These are phyloP conservation scores for Penicillium parvum DNA, from an alignment of 495 filamentous ascomycete species.

Conservation along the genomic window DNA sequence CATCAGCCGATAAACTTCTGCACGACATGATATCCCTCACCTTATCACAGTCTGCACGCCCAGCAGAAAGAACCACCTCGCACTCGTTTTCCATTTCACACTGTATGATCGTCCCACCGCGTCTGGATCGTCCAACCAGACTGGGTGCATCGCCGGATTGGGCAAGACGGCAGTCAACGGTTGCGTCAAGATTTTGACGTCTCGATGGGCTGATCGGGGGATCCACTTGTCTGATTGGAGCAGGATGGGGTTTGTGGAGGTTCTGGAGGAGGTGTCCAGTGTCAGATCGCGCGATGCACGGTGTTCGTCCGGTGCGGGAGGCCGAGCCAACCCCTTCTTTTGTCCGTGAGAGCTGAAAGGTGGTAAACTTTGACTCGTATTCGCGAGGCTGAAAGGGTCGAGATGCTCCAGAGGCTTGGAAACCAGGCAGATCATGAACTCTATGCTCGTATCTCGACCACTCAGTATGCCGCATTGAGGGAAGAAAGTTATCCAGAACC, in stretches of 20 bases:
- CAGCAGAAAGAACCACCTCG: background rate
- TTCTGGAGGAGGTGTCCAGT: background rate
- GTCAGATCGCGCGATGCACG: background rate
- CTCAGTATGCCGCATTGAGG: too few species aligned
- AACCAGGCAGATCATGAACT: too few species aligned
- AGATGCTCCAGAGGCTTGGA: too few species aligned
- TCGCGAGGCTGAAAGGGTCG: too few species aligned
- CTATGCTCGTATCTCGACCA: too few species aligned
- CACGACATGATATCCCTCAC: too few species aligned
- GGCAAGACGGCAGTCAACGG: conserved; percentile 7
- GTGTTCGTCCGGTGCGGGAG: too few species aligned
- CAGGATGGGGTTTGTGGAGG: background rate
- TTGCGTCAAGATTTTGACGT: conserved; percentile 27
- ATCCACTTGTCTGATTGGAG: background rate
- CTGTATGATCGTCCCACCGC: background rate
- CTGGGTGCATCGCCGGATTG: conserved; percentile 7
- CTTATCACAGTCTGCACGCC: background rate
- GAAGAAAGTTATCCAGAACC: too few species aligned
- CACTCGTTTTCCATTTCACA: background rate
- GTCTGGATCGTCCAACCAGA: background rate
- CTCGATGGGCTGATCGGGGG: background rate
- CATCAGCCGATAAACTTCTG: background rate
- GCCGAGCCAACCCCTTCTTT: background rate
- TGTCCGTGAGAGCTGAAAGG: background rate
- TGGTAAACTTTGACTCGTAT: background rate